Evolutionary conservation across 2,329 filamentous ascomycete genomes (phyloP).

Genomic region (Diplodia seriata): DNA sequence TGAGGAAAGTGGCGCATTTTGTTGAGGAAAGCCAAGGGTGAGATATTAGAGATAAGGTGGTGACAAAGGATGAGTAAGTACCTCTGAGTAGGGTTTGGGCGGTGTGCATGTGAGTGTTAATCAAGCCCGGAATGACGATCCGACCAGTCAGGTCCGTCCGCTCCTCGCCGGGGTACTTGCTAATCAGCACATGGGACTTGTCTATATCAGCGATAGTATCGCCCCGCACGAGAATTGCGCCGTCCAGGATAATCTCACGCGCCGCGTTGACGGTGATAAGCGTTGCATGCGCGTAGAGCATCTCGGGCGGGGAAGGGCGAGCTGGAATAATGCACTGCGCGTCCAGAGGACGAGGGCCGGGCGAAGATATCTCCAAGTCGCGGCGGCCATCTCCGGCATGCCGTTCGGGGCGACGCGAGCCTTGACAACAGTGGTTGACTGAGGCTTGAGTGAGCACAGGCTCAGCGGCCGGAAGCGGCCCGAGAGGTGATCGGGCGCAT

Average conservation of each 20-base stretch:
- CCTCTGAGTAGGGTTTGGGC: conserved; percentile 59
- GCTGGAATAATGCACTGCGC: not conserved
- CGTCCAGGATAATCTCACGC: conserved; percentile 56
- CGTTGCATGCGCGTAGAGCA: conserved; percentile 58
- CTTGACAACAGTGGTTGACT: not conserved
- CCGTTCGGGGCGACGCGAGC: not conserved
- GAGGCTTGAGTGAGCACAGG: not conserved
- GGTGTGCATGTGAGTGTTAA: conserved; percentile 60
- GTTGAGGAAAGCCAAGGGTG: not conserved
- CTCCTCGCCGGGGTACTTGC: conserved; percentile 43
- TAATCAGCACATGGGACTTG: conserved; percentile 46
- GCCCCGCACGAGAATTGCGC: conserved; percentile 53
- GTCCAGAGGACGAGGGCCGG: too few relatives aligned
- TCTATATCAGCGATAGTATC: conserved; percentile 54
- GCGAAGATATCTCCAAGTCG: conserved; percentile 4
- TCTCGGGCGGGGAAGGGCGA: conserved; percentile 33
- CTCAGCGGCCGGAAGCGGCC: conserved; percentile 24
- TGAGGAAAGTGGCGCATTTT: not conserved
- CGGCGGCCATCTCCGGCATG: conserved; percentile 10
- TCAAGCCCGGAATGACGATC: conserved; percentile 58
- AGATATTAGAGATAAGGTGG: not conserved
- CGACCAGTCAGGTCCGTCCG: conserved; percentile 49
- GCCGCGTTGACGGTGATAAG: conserved; percentile 59
- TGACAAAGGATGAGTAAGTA: conserved; percentile 35
- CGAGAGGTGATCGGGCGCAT: conserved; percentile 12